phyloP scores from a whole-genome alignment of 108 stramenopile genomes.

The Cyclotella atomus region DNA sequence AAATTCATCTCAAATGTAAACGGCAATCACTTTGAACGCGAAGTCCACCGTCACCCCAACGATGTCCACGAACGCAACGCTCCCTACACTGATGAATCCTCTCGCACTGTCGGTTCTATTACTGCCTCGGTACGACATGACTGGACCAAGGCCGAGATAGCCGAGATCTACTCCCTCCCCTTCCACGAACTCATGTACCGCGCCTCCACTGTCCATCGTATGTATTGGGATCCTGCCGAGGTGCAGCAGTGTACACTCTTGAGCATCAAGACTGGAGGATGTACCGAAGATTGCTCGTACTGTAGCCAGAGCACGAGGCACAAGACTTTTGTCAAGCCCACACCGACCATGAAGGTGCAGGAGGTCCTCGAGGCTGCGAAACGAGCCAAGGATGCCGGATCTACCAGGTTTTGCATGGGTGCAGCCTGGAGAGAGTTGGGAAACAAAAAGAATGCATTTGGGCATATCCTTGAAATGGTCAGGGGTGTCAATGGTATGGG shows the following conservation, averaged over 20 bases:
- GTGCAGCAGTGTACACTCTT: slow-evolving; percentile 97
- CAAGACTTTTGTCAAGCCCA: slow-evolving; percentile 98
- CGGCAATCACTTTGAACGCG: background rate
- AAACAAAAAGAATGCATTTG: slow-evolving; percentile 97
- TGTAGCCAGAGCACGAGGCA: slow-evolving; percentile 95
- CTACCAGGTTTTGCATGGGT: slow-evolving; percentile 99
- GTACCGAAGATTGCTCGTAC: slow-evolving; percentile 97
- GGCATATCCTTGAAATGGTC: slow-evolving; percentile 96
- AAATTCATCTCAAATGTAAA: slow-evolving; percentile 24
- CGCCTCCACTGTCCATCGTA: slow-evolving; percentile 94
- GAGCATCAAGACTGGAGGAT: slow-evolving; percentile 98
- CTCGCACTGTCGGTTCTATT: slow-evolving; percentile 62
- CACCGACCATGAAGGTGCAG: slow-evolving; percentile 97
- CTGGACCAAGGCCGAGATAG: slow-evolving; percentile 94
- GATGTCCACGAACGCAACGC: slow-evolving; percentile 77
- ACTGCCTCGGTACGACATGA: slow-evolving; percentile 70
- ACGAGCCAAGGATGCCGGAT: slow-evolving; percentile 96
- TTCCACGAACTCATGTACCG: slow-evolving; percentile 97
- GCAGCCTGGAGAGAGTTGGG: slow-evolving; percentile 98
- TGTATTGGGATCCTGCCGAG: slow-evolving; percentile 97
- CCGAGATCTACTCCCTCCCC: slow-evolving; percentile 88
- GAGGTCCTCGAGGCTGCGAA: slow-evolving; percentile 95
- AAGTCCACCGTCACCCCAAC: slow-evolving; percentile 61
- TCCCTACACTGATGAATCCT: slow-evolving; percentile 65
- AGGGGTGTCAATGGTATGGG: slow-evolving; percentile 93